phyloP scores from a whole-genome alignment of 1,284 basidiomycete genomes.

The Marasmius fiardii region DNA sequence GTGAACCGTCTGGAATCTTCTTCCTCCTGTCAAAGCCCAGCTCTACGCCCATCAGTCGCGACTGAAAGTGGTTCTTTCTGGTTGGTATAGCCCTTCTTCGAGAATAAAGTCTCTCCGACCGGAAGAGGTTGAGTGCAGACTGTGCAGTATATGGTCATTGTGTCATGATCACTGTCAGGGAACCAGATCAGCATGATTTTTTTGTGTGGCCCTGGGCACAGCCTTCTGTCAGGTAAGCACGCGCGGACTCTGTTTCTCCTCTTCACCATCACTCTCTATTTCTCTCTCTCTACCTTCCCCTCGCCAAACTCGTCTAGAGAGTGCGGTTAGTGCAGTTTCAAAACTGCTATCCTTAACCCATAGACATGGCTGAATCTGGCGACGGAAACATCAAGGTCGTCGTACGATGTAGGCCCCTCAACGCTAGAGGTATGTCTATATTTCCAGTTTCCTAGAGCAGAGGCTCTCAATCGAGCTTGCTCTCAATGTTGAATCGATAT shows the following conservation, averaged over 20 bases:
- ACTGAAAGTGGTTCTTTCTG: too few relatives aligned
- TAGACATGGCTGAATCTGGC: conserved; percentile 43
- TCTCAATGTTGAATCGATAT: conserved; percentile 11
- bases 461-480: background rate
- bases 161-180: too few relatives aligned
- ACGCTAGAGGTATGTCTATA: conserved; percentile 73
- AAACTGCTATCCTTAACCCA: conserved; percentile 1
- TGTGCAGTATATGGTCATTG: too few relatives aligned
- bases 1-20: too few relatives aligned
- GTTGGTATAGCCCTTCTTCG: too few relatives aligned
- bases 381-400: conserved; percentile 95
- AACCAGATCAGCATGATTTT: too few relatives aligned
- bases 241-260: background rate
- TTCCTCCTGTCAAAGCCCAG: too few relatives aligned
- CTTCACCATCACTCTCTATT: background rate
- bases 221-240: too few relatives aligned
- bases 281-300: background rate
- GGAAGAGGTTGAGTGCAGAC: too few relatives aligned
- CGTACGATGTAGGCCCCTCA: conserved; percentile 94
- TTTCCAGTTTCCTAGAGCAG: background rate
- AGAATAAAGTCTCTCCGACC: too few relatives aligned
- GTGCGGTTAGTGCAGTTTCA: background rate
- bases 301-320: background rate
- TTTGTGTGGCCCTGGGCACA: too few relatives aligned
- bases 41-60: too few relatives aligned